Evolutionary conservation across 73 alveolate genomes (phyloP).

Genomic region (Breviolum minutum): DNA sequence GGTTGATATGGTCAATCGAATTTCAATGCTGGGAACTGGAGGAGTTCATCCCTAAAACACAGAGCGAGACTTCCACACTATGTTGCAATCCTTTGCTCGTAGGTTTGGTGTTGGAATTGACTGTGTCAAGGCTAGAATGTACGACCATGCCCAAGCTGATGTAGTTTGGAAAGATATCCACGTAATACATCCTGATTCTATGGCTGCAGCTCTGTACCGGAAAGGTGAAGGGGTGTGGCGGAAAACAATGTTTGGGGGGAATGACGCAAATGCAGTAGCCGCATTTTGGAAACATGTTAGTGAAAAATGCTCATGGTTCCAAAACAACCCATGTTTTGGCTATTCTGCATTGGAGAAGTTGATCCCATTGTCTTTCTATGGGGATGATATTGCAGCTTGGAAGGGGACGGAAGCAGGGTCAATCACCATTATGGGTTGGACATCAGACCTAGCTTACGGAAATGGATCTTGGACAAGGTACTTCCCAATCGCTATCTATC

Average conservation of each 20-base stretch:
- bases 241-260: neutral
- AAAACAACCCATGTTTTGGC: neutral
- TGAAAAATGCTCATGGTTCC: neutral
- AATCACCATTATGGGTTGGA: neutral
- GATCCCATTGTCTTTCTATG: neutral
- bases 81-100: neutral
- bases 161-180: neutral
- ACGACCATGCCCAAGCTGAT: neutral
- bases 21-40: neutral
- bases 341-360: neutral
- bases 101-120: neutral
- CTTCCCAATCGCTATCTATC: neutral
- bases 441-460: neutral
- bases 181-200: neutral
- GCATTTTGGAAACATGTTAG: neutral
- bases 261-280: neutral
- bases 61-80: neutral
- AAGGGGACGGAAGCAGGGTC: neutral
- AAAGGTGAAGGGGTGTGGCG: neutral
- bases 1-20: neutral
- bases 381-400: neutral
- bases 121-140: neutral
- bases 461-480: neutral
- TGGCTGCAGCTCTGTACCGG: conserved; percentile 14
- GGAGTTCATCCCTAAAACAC: neutral